Evolutionary conservation across 352 stramenopile genomes (phyloP).

Genomic region (Phytophthora sansomeana): DNA sequence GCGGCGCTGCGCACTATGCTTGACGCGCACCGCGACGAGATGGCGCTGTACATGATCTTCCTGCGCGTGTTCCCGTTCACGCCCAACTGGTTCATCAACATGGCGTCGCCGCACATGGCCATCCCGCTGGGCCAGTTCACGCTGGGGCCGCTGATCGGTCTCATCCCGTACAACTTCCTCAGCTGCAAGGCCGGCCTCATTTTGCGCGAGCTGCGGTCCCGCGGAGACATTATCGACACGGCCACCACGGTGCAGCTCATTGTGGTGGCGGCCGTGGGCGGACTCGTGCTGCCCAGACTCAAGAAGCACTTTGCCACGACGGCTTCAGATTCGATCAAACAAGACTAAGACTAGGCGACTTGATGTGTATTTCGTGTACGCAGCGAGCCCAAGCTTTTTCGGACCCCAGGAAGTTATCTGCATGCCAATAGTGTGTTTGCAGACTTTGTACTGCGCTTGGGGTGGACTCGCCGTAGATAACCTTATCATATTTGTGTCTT

Average conservation of each 20-base stretch:
- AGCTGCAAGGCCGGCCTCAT: constrained; percentile 85
- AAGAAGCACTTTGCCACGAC: constrained; percentile 68
- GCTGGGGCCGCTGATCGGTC: constrained; percentile 65
- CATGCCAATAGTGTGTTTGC: not conserved
- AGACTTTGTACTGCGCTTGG: not conserved
- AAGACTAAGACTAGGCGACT: constrained; percentile 41
- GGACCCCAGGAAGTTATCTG: not conserved
- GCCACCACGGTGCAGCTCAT: constrained; percentile 78
- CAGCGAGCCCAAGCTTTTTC: constrained; percentile 3
- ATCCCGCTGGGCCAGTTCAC: constrained; percentile 74
- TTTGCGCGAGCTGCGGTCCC: constrained; percentile 70
- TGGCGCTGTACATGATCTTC: constrained; percentile 87
- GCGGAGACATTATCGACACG: constrained; percentile 83
- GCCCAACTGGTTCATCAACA: constrained; percentile 90
- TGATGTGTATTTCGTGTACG: constrained; percentile 33
- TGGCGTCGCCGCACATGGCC: constrained; percentile 76
- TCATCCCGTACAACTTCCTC: constrained; percentile 88
- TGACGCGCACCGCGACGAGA: constrained; percentile 74
- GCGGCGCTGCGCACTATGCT: constrained; percentile 59
- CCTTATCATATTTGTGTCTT: not conserved
- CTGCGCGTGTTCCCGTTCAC: constrained; percentile 85
- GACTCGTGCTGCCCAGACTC: constrained; percentile 64
- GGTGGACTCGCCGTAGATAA: constrained; percentile 17
- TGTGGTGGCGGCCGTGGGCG: constrained; percentile 67
- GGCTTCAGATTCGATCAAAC: constrained; percentile 26